Evolutionary conservation across 2,329 filamentous ascomycete genomes (phyloP).

Genomic region (Diaporthe helianthi): DNA sequence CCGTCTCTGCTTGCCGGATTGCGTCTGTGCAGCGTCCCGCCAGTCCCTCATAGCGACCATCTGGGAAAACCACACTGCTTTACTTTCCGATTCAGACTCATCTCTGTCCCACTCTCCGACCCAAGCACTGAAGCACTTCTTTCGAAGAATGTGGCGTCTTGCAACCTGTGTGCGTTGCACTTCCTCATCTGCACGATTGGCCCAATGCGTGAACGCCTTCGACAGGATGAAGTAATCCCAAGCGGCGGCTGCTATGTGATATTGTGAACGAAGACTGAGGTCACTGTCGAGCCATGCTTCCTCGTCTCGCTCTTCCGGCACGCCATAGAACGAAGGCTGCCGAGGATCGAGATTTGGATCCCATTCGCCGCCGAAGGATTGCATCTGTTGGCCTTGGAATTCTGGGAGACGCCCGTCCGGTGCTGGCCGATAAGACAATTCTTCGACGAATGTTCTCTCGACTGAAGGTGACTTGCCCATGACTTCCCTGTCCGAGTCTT

Average conservation of each 20-base stretch:
- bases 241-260: slow-evolving; percentile 56
- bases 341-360: slow-evolving; percentile 42
- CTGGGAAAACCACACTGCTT: slow-evolving; percentile 49
- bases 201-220: slow-evolving; percentile 75
- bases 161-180: slow-evolving; percentile 71
- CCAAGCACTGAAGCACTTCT: slow-evolving; percentile 74
- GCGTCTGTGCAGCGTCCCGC: slow-evolving; percentile 36
- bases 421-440: slow-evolving; percentile 18
- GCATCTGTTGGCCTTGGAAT: slow-evolving; percentile 13
- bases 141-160: slow-evolving; percentile 72
- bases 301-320: slow-evolving; percentile 36
- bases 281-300: slow-evolving; percentile 48
- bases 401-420: slow-evolving; percentile 19
- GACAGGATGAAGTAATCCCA: slow-evolving; percentile 70
- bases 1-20: slow-evolving; percentile 37
- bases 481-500: neutral
- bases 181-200: slow-evolving; percentile 68
- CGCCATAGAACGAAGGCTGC: slow-evolving; percentile 28
- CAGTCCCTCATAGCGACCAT: slow-evolving; percentile 41
- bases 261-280: slow-evolving; percentile 29
- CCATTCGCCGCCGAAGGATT: slow-evolving; percentile 18
- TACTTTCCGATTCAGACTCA: slow-evolving; percentile 59
- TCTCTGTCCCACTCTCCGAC: slow-evolving; percentile 61
- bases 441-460: slow-evolving; percentile 32
- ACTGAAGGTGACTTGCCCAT: slow-evolving; percentile 29